These are phyloP conservation scores for Exserohilum rostratum DNA, from an alignment of 2,329 filamentous ascomycete species.

Conservation along the genomic window DNA sequence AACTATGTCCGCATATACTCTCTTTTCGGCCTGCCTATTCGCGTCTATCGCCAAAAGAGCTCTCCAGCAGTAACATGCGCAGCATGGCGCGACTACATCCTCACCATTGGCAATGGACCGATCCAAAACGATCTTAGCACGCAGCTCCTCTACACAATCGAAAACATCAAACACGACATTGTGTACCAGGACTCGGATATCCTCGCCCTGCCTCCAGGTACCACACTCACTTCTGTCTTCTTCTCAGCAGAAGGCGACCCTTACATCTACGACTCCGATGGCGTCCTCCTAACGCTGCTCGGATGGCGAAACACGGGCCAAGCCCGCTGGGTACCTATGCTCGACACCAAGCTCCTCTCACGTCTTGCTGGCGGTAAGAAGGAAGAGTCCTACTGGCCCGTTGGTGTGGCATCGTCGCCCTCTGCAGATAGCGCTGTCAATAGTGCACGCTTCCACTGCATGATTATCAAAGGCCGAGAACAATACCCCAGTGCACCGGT, in stretches of 20 bases:
- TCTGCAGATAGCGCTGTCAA: conserved; percentile 70
- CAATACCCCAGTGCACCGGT: conserved; percentile 84
- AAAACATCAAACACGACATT: conserved; percentile 92
- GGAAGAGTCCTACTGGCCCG: conserved; percentile 90
- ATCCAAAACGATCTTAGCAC: conserved; percentile 78
- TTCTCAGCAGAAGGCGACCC: conserved; percentile 95
- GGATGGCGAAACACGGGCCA: conserved; percentile 89
- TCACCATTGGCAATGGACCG: conserved; percentile 92
- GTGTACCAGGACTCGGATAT: conserved; percentile 94
- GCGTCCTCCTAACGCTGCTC: conserved; percentile 82
- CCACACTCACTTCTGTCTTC: conserved; percentile 80
- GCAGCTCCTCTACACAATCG: conserved; percentile 85
- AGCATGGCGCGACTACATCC: conserved; percentile 93
- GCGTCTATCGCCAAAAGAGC: conserved; percentile 90
- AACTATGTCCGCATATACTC: conserved; percentile 94
- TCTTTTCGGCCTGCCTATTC: conserved; percentile 85
- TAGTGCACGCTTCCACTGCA: conserved; percentile 92
- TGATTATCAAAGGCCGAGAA: conserved; percentile 96
- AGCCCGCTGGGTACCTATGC: conserved; percentile 87
- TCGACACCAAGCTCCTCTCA: conserved; percentile 84
- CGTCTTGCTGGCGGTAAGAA: conserved; percentile 85
- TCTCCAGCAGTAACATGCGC: conserved; percentile 89
- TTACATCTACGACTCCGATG: conserved; percentile 93
- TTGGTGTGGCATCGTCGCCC: conserved; percentile 80
- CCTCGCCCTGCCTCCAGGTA: conserved; percentile 78